These are phyloP conservation scores for Aethionema arabicum DNA, from an alignment of 345 rosid species.

Conservation along the genomic window DNA sequence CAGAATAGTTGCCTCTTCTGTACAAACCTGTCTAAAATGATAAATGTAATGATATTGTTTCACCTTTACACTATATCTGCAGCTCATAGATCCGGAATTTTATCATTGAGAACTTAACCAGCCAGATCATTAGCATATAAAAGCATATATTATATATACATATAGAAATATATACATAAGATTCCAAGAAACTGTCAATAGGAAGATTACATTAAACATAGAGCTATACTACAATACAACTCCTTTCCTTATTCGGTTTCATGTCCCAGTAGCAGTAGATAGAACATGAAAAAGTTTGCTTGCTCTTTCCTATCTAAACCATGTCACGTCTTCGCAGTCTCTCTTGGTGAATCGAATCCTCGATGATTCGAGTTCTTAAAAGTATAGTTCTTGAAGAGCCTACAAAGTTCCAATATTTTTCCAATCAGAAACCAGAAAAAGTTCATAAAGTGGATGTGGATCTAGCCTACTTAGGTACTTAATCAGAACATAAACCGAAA, in stretches of 20 bases:
- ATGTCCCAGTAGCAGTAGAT: conserved; percentile 27
- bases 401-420: conserved; percentile 5
- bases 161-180: conserved; percentile 12
- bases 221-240: conserved; percentile 21
- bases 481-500: neutral
- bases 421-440: conserved; percentile 4
- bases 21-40: conserved; percentile 7
- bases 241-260: conserved; percentile 27
- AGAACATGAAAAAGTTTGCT: conserved; percentile 27
- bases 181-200: conserved; percentile 8
- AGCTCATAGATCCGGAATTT: neutral
- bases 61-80: neutral
- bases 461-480: neutral
- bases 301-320: conserved; percentile 28
- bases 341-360: conserved; percentile 21
- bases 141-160: neutral
- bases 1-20: neutral
- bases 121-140: conserved; percentile 20
- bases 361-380: conserved; percentile 12
- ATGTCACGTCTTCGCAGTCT: conserved; percentile 22
- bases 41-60: conserved; percentile 25
- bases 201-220: conserved; percentile 29
- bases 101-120: neutral
- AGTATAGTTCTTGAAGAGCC: conserved; percentile 32
- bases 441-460: neutral